Evolutionary conservation across 2,329 filamentous ascomycete genomes (phyloP), one percentile per base, ranked within the genome.

Genomic region (Atkinsonella hypoxylon): DNA sequence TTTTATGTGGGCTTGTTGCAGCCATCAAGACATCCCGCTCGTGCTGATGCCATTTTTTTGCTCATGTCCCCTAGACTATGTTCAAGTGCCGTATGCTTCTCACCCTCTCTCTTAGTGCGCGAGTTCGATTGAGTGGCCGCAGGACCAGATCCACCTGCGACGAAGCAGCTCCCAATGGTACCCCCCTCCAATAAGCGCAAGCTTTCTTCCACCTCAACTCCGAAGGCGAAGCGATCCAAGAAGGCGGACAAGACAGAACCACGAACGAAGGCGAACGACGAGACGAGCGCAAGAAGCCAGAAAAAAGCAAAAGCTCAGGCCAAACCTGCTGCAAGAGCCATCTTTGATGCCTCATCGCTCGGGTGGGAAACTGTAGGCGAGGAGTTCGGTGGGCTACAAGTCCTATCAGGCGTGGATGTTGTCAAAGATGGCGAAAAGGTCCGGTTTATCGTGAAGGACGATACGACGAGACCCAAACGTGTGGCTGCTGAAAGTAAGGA

Each of bases 331-430:
- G 53, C 1, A 48, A 38, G 44, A 53, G 18, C 61, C 56, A 41
- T 70, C 2, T 68, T 78, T 20, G 68, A 71, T 42, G 66, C 73
- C 31, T 66, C 74, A 55, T 67, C 74, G 1, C 66, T 84, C 42
- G 64, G 69, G 63, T 84, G 81, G 81, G 72, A 77, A 58, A 82
- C 91, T 44, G 88, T 96, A 68, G 87, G 87, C n/a, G 89, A 94
- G 56, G 93, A 93, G 0, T 96, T 98, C 65, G 94, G 84, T 59
- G 89, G 87, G 0, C 70, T 98, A 1, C 89, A 98, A 61, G 90
- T 97, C 61, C 84, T 97, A 45, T 87, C 95, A 15, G 89, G 87
- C 48, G 87, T 98, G 1, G 87, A 95, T 31, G 76, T 98, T n/a
- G 72, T 95, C 41, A 79, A 77, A 54, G 75, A 83, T 31, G 81